These are phyloP conservation scores for Narthecium ossifragum DNA, from an alignment of 106 monocot genomes.

Conservation along the genomic window DNA sequence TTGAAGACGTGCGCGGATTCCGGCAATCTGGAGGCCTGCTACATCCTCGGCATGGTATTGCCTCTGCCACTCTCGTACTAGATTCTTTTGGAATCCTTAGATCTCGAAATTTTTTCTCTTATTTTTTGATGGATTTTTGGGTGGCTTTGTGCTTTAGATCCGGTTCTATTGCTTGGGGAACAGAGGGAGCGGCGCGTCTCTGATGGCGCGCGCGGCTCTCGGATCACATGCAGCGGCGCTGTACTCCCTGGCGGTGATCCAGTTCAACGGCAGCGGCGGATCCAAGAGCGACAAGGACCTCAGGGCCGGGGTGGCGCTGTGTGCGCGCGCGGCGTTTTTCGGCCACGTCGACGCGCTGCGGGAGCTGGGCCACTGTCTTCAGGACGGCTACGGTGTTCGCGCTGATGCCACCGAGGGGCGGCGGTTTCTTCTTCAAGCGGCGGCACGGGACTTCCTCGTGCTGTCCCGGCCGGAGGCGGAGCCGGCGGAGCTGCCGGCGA, in stretches of 20 bases:
- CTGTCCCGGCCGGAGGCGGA: not conserved
- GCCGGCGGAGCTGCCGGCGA: slow-evolving; percentile 38
- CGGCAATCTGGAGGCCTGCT: slow-evolving; percentile 57
- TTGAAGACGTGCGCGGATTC: slow-evolving; percentile 47
- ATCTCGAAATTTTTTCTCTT: not conserved
- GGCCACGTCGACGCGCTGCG: slow-evolving; percentile 61
- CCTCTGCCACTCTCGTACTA: not conserved
- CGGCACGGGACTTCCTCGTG: slow-evolving; percentile 19
- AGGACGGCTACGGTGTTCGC: slow-evolving; percentile 63
- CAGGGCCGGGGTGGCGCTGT: slow-evolving; percentile 41
- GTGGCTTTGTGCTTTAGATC: slow-evolving; percentile 18
- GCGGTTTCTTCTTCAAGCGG: slow-evolving; percentile 44
- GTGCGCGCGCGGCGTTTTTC: slow-evolving; percentile 40
- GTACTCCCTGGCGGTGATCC: slow-evolving; percentile 51
- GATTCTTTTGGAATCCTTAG: not conserved
- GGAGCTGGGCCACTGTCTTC: slow-evolving; percentile 69
- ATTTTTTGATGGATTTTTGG: not conserved
- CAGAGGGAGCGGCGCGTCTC: slow-evolving; percentile 32
- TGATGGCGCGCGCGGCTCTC: slow-evolving; percentile 52
- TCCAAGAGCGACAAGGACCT: slow-evolving; percentile 49
- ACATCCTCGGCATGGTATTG: slow-evolving; percentile 64
- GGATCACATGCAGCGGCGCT: slow-evolving; percentile 48
- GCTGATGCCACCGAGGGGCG: slow-evolving; percentile 41
- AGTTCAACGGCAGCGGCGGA: slow-evolving; percentile 64
- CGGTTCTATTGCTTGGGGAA: slow-evolving; percentile 45